Evolutionary conservation across 2,329 filamentous ascomycete genomes (phyloP), one percentile per base, ranked within the genome.

Genomic region (Stagonosporopsis rhizophila): DNA sequence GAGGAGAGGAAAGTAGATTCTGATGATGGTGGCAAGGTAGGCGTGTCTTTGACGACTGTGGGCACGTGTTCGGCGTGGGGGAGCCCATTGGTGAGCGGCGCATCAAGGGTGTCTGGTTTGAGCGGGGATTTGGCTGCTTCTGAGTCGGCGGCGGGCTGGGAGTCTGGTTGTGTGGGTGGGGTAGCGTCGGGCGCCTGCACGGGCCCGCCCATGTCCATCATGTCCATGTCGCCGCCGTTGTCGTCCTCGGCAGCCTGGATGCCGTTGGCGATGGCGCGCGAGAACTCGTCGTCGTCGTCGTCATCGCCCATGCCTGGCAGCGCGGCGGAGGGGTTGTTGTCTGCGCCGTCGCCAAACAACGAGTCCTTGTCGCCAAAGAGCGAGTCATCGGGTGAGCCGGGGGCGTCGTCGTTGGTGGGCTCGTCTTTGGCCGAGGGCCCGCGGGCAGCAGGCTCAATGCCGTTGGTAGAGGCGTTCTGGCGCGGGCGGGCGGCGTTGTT

Each of bases 1-100:
- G 95, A 90, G 23, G 93, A 91, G 47, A 99, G 82, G 74, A 99
- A 99, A 0, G 89, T 93, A 4, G 85, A 85, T 64, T 69, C 78
- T 51, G 74, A 77, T 42, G 71, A 79, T 62, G 72, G 76, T 9
- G 76, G 74, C 59, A 77, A 74, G 2, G 51, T 60, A 20, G 68
- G 60, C 49, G 55, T 19, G 63, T 63, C 19, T 52, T 49, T 60
- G 57, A 57, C 32, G 5, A 44, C 73, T 17, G 42, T 22, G 6
- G 42, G 42, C 8, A 53, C 3, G 2, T 84, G 80, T 56, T 85
- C 83, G 0, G 80, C 75, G 58, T 81, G 81, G 6, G 82, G 80
- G 12, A 85, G 76, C 22, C 83, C 84, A 60, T 84, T 85, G 7
- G 32, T 67, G 60, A 17, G 54, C 52, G 60, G 40, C 7, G 58